Evolutionary conservation across 1,284 basidiomycete species (phyloP).

Genomic region (Apiotrichum laibachii): DNA sequence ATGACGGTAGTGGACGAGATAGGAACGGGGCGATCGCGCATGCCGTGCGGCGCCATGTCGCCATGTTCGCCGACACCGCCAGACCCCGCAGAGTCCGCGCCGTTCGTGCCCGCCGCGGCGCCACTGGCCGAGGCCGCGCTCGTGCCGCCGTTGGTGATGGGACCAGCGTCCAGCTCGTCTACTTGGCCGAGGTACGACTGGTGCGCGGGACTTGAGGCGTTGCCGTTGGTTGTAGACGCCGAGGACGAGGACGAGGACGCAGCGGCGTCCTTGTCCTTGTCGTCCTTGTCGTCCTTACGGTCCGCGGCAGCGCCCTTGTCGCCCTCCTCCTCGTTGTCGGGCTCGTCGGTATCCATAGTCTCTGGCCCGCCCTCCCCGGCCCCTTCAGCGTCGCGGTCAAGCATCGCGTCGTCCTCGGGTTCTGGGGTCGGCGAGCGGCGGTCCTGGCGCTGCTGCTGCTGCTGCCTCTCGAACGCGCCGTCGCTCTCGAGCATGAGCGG

Average conservation of each 20-base stretch:
- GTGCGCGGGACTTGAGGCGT: constrained; percentile 30
- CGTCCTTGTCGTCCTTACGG: neutral
- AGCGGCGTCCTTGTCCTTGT: constrained; percentile 1
- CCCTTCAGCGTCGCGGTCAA: neutral
- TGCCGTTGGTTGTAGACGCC: neutral
- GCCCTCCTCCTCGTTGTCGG: neutral
- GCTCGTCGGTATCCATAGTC: neutral
- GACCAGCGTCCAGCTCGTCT: constrained; percentile 52
- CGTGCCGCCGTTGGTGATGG: constrained; percentile 25
- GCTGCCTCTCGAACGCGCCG: neutral
- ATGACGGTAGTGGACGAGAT: constrained; percentile 46
- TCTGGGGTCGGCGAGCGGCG: constrained; percentile 39
- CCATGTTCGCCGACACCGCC: constrained; percentile 25
- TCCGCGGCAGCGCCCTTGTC: neutral
- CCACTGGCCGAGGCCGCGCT: neutral
- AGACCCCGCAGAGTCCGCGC: too few relatives aligned
- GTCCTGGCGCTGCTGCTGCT: constrained; percentile 6
- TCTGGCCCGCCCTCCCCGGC: neutral
- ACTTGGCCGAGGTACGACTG: constrained; percentile 49
- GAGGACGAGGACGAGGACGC: too few relatives aligned
- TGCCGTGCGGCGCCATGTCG: constrained; percentile 48
- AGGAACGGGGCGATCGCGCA: constrained; percentile 47
- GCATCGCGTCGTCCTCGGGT: constrained; percentile 29
- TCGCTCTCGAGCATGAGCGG: constrained; percentile 37
- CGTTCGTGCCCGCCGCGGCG: neutral